A percentile compares a stretch with the other conserved stretches of the same genome.
phyloP scores from a whole-genome alignment of 2,329 filamentous ascomycete genomes.

The Alternaria consortialis region DNA sequence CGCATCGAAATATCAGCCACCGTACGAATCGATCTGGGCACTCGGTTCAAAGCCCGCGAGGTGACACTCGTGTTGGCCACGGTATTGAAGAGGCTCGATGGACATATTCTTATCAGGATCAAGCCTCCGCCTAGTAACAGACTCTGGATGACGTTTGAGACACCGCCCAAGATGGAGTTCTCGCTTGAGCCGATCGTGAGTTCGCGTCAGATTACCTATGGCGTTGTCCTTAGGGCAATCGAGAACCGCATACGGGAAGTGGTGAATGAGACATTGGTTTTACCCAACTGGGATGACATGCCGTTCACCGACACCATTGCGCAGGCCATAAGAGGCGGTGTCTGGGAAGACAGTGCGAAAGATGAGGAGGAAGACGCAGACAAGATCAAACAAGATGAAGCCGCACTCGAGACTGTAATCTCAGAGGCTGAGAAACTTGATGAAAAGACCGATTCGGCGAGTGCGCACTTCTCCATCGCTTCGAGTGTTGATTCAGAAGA shows the following conservation, averaged over 20 bases:
- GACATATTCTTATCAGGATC: conserved; percentile 83
- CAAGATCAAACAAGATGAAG: conserved; percentile 24
- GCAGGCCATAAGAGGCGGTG: conserved; percentile 84
- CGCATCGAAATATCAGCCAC: conserved; percentile 91
- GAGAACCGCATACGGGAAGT: conserved; percentile 96
- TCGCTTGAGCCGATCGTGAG: conserved; percentile 96
- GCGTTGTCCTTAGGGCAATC: conserved; percentile 88
- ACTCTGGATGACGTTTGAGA: conserved; percentile 94
- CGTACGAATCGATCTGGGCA: conserved; percentile 87
- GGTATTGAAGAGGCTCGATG: conserved; percentile 83
- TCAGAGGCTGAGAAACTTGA: conserved; percentile 33
- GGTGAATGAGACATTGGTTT: conserved; percentile 87
- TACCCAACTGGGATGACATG: conserved; percentile 95
- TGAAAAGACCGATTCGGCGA: conserved; percentile 29
- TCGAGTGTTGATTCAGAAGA: conserved; percentile 34
- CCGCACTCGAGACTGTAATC: conserved; percentile 22
- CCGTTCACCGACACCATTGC: conserved; percentile 85
- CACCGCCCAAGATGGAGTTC: conserved; percentile 93
- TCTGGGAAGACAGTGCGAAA: conserved; percentile 65
- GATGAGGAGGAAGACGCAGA: conserved; percentile 23
- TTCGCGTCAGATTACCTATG: conserved; percentile 93
- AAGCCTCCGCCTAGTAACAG: conserved; percentile 96
- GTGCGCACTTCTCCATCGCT: conserved; percentile 32
- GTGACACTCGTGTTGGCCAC: conserved; percentile 89
- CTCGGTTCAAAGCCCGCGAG: conserved; percentile 87